phyloP scores from a whole-genome alignment of 2,329 filamentous ascomycete species.

The Pseudocercospora ulei region DNA sequence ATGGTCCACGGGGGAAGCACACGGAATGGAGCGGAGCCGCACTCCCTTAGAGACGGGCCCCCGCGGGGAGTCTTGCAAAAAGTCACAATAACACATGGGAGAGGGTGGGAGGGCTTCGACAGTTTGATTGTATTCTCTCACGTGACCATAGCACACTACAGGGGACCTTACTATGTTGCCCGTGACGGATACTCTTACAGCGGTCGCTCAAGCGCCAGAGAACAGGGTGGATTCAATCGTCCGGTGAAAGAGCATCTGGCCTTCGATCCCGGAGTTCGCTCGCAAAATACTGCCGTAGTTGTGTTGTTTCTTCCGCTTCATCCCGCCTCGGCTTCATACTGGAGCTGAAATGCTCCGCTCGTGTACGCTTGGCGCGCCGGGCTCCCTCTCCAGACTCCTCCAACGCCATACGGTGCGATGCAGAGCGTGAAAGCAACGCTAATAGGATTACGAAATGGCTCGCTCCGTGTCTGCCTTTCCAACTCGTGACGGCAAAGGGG shows the following conservation, averaged over 20 bases:
- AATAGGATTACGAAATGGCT: slow-evolving; percentile 8
- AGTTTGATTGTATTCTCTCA: slow-evolving; percentile 1
- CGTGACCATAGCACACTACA: slow-evolving; percentile 1
- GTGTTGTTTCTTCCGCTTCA: slow-evolving; percentile 5
- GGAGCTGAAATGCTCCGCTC: slow-evolving; percentile 3
- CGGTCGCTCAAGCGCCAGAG: slow-evolving; percentile 5
- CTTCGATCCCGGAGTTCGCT: slow-evolving; percentile 1
- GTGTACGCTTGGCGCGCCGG: slow-evolving; percentile 2
- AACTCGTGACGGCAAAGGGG: neutral
- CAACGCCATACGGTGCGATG: slow-evolving; percentile 18
- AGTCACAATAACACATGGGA: no score
- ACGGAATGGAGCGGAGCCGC: no score
- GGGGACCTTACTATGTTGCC: slow-evolving; percentile 2
- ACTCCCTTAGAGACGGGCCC: no score
- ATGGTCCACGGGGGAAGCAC: no score
- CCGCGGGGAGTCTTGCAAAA: no score
- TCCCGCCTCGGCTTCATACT: slow-evolving; percentile 1
- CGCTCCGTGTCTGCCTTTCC: slow-evolving; percentile 3
- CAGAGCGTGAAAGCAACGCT: slow-evolving; percentile 15
- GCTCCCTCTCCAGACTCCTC: slow-evolving; percentile 8
- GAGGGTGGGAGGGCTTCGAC: no score
- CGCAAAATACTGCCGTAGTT: slow-evolving; percentile 7
- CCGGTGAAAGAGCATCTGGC: slow-evolving; percentile 7
- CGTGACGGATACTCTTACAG: slow-evolving; percentile 5
- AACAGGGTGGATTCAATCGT: neutral